phyloP scores from a whole-genome alignment of 495 filamentous ascomycete genomes.

The Tirmania nivea region DNA sequence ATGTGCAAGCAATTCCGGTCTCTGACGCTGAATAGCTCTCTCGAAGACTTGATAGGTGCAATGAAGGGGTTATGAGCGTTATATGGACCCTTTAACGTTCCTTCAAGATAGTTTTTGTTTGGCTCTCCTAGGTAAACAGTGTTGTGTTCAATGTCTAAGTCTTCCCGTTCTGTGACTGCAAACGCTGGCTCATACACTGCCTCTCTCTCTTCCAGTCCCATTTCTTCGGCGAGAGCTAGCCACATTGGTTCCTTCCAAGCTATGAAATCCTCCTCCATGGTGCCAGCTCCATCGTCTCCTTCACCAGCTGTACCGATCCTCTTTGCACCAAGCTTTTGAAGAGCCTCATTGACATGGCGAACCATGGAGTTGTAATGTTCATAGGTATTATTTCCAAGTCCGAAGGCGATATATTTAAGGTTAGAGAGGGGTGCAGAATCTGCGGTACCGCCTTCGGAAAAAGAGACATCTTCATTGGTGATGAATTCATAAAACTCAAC shows the following conservation, averaged over 20 bases:
- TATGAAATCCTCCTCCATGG: constrained; percentile 98
- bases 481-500: constrained; percentile 98
- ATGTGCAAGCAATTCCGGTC: constrained; percentile 91
- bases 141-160: constrained; percentile 52
- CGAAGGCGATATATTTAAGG: constrained; percentile 86
- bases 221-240: constrained; percentile 52
- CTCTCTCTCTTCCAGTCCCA: constrained; percentile 86
- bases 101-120: constrained; percentile 86
- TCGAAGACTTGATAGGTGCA: constrained; percentile 75
- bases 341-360: constrained; percentile 58
- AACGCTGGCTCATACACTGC: constrained; percentile 91
- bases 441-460: constrained; percentile 40
- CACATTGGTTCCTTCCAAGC: constrained; percentile 99
- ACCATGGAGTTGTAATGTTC: constrained; percentile 99
- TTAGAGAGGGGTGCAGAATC: constrained; percentile 58
- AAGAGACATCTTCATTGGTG: constrained; percentile 53
- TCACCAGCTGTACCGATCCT: constrained; percentile 78
- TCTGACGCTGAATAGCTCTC: constrained; percentile 77
- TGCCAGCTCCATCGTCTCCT: constrained; percentile 93
- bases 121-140: constrained; percentile 90
- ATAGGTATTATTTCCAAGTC: constrained; percentile 96
- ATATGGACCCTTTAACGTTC: constrained; percentile 66
- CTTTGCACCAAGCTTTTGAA: constrained; percentile 59
- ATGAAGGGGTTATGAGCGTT: constrained; percentile 95
- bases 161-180: constrained; percentile 53